phyloP scores from a whole-genome alignment of 2,329 filamentous ascomycete species.

The Dendrostoma leiphaemia region DNA sequence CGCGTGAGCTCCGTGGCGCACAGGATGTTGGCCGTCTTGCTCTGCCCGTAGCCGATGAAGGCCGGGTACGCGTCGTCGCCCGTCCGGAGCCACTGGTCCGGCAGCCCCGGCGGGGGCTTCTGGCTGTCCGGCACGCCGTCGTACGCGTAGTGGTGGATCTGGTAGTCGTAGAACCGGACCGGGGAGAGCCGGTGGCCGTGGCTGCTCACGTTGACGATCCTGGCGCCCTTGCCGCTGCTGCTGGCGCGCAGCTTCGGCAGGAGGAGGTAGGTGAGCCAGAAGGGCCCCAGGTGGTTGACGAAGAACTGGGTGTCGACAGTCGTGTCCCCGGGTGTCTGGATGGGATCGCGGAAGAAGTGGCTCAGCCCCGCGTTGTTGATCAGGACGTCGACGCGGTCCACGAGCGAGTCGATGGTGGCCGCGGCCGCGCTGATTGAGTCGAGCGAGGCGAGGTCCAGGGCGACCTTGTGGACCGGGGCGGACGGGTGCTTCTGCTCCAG shows the following conservation, averaged over 20 bases:
- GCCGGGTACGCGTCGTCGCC: constrained; percentile 24
- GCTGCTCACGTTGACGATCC: constrained; percentile 41
- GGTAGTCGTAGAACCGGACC: constrained; percentile 41
- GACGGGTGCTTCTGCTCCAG: constrained; percentile 33
- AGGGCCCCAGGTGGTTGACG: constrained; percentile 47
- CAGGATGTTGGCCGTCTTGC: constrained; percentile 46
- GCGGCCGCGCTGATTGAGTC: constrained; percentile 35
- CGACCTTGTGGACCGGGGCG: constrained; percentile 33
- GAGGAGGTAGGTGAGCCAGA: constrained; percentile 45
- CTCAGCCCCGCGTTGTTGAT: constrained; percentile 18
- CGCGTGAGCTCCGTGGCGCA: constrained; percentile 34
- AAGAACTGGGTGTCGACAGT: constrained; percentile 36
- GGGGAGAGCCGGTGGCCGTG: constrained; percentile 35
- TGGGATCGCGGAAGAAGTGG: background rate
- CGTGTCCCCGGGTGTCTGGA: constrained; percentile 15
- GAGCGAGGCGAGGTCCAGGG: constrained; percentile 37
- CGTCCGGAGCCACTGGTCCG: constrained; percentile 5
- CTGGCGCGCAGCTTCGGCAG: constrained; percentile 35
- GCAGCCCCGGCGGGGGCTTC: constrained; percentile 7
- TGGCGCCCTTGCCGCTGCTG: constrained; percentile 19
- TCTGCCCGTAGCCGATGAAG: constrained; percentile 44
- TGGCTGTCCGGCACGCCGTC: constrained; percentile 28
- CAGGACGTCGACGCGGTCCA: constrained; percentile 31
- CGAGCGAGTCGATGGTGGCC: constrained; percentile 28
- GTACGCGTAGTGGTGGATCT: constrained; percentile 36